A percentile compares a stretch with the other conserved stretches of the same genome.
Conservation (phyloP, 176 grass and related monocot species). For the Phoenix roebelenii region DNA sequence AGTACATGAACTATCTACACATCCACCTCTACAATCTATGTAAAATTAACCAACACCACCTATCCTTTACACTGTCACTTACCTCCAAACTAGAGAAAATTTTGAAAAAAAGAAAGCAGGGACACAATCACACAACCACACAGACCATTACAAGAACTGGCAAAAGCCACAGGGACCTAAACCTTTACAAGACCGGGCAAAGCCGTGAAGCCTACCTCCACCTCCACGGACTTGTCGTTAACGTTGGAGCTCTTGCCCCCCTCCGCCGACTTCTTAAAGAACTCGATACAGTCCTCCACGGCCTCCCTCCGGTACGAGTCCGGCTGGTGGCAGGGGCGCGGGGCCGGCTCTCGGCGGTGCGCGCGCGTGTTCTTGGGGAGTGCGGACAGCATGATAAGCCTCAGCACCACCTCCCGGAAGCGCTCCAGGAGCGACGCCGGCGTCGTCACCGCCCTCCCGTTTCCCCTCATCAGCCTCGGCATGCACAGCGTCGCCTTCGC, state of each 20-base stretch:
- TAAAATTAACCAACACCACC: too few species aligned
- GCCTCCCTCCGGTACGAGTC: constrained; percentile 51
- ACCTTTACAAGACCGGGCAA: not conserved
- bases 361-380: constrained; percentile 28
- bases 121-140: too few species aligned
- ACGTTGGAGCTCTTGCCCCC: constrained; percentile 25
- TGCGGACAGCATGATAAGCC: constrained; percentile 65
- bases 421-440: constrained; percentile 53
- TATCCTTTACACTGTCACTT: too few species aligned
- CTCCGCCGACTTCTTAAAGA: constrained; percentile 60
- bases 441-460: constrained; percentile 31
- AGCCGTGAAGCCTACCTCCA: not conserved
- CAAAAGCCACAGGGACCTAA: too few species aligned
- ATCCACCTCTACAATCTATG: too few species aligned
- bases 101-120: too few species aligned
- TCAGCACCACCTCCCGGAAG: constrained; percentile 49
- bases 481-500: constrained; percentile 34
- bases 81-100: too few species aligned
- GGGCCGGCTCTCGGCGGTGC: constrained; percentile 23
- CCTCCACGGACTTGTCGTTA: constrained; percentile 3
- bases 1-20: too few species aligned
- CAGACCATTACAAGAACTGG: too few species aligned
- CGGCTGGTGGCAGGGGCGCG: constrained; percentile 28
- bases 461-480: constrained; percentile 32
- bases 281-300: constrained; percentile 72